A percentile compares a stretch with the other conserved stretches of the same genome.
Conservation (phyloP, 495 filamentous ascomycete species). For the Neurospora sp. region DNA sequence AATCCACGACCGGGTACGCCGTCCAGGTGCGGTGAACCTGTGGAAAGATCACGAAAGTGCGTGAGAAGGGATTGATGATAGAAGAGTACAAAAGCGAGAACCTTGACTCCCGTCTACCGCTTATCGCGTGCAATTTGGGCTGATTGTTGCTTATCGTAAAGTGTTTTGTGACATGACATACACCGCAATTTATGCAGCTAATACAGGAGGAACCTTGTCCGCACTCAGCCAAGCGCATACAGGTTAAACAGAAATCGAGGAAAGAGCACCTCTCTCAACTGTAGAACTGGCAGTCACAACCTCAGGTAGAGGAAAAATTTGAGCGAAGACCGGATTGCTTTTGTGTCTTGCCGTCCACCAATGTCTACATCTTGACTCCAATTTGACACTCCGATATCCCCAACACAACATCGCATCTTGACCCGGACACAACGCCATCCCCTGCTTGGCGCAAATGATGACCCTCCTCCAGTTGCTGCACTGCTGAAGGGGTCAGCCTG, state of each 20-base stretch:
- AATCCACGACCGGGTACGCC: not conserved
- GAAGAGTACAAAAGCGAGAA: not conserved
- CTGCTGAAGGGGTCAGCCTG: slow-evolving; percentile 9
- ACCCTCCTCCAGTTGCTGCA: not conserved
- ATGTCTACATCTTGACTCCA: not conserved
- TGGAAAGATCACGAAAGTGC: not conserved
- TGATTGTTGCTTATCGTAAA: not conserved
- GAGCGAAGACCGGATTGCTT: not conserved
- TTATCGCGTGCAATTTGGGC: not conserved
- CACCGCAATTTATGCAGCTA: not conserved
- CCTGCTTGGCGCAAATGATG: not conserved
- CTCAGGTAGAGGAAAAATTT: not conserved
- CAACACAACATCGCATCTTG: not conserved
- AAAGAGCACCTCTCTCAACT: not conserved
- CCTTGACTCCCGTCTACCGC: not conserved
- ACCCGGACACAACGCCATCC: not conserved
- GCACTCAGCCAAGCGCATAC: not conserved
- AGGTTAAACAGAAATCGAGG: not conserved
- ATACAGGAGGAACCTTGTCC: not conserved
- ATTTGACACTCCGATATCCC: not conserved
- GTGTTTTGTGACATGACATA: not conserved
- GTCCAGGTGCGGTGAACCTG: not conserved
- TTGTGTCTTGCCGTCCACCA: not conserved
- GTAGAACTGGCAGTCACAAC: not conserved
- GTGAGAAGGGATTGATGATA: not conserved